Evolutionary conservation across 2,329 filamentous ascomycete species (phyloP).

Genomic region (Epichloe glyceriae): DNA sequence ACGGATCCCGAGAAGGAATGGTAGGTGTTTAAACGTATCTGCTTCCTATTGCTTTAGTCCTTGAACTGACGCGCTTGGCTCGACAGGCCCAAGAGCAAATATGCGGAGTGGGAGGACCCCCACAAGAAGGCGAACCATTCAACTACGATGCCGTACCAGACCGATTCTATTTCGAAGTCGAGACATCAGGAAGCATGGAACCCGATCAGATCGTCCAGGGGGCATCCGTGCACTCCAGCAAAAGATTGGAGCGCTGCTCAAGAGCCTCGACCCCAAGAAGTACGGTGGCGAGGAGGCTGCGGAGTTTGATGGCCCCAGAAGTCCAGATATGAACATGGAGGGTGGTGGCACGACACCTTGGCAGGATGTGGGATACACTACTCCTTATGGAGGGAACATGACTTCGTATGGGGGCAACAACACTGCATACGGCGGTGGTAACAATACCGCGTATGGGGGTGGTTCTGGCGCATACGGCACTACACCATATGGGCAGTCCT

Average conservation of each 20-base stretch:
- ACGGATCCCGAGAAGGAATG: constrained; percentile 71
- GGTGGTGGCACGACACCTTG: constrained; percentile 42
- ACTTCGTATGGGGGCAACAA: constrained; percentile 53
- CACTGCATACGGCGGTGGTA: constrained; percentile 55
- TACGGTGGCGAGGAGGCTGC: constrained; percentile 44
- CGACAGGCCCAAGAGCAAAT: constrained; percentile 65
- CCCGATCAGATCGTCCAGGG: constrained; percentile 82
- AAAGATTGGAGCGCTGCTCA: constrained; percentile 74
- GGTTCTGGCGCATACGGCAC: constrained; percentile 30
- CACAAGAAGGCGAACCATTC: constrained; percentile 73
- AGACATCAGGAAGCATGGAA: constrained; percentile 75
- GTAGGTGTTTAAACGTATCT: constrained; percentile 34
- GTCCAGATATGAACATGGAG: constrained; percentile 50
- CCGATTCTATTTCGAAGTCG: constrained; percentile 88
- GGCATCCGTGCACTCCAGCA: constrained; percentile 81
- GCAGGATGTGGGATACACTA: constrained; percentile 54
- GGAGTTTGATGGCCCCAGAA: constrained; percentile 51
- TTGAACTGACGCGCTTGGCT: not conserved
- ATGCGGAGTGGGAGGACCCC: constrained; percentile 69
- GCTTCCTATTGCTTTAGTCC: not conserved
- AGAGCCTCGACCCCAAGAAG: constrained; percentile 33
- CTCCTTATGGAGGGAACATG: constrained; percentile 48
- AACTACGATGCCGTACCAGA: constrained; percentile 78
- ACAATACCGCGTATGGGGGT: constrained; percentile 53
- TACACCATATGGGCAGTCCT: constrained; percentile 34